A percentile compares a stretch with the other conserved stretches of the same genome.
phyloP scores from a whole-genome alignment of 225 moss, liverwort and hornwort species.

The Pleurozium schreberi region DNA sequence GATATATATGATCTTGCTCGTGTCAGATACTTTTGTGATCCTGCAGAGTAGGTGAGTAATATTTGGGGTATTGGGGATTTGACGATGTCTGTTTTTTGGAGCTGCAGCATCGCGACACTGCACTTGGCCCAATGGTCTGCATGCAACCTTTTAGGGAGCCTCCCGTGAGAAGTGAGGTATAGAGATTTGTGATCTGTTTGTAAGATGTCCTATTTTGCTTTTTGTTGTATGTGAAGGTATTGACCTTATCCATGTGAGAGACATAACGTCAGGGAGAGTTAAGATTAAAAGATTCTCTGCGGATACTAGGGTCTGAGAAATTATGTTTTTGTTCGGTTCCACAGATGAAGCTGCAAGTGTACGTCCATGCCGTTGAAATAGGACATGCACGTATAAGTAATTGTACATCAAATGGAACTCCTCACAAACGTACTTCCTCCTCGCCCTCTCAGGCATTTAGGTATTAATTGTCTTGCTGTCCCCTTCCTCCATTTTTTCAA shows the following conservation, averaged over 20 bases:
- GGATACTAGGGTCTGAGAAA: not conserved
- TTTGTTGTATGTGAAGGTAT: not conserved
- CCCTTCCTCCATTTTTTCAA: constrained; percentile 21
- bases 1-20: not conserved
- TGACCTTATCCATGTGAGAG: not conserved
- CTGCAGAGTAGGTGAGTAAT: not conserved
- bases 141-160: constrained; percentile 33
- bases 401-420: constrained; percentile 49
- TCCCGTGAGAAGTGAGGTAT: constrained; percentile 67
- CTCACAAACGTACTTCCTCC: constrained; percentile 53
- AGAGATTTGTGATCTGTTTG: constrained; percentile 1
- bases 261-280: not conserved
- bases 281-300: not conserved
- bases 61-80: not conserved
- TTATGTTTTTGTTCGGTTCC: not conserved
- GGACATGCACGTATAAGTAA: constrained; percentile 28
- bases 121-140: constrained; percentile 54
- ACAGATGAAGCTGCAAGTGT: constrained; percentile 76
- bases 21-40: not conserved
- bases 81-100: not conserved
- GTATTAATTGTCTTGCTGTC: constrained; percentile 43
- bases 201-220: not conserved
- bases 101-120: constrained; percentile 67
- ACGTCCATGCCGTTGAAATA: constrained; percentile 48
- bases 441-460: constrained; percentile 51